Evolutionary conservation across 257 asterid genomes (phyloP).

Genomic region (Nicotiana attenuata): DNA sequence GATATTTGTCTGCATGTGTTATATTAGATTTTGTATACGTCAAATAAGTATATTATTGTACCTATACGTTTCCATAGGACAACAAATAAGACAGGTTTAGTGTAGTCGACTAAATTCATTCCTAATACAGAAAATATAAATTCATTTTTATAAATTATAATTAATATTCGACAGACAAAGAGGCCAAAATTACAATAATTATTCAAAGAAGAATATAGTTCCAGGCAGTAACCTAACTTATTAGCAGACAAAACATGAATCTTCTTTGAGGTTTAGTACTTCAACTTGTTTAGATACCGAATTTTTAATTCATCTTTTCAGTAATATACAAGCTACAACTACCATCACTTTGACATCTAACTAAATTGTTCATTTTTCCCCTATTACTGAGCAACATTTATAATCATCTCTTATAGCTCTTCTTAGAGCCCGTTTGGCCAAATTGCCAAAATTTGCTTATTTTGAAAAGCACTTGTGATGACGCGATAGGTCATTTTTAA

Average conservation of each 20-base stretch:
- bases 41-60: background rate
- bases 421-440: too few relatives aligned
- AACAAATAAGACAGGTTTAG: background rate
- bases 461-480: too few relatives aligned
- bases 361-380: too few relatives aligned
- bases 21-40: background rate
- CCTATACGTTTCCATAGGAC: background rate
- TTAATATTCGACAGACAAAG: background rate
- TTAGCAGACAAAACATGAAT: constrained; percentile 3
- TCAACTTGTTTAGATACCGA: constrained; percentile 1
- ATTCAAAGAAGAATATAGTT: background rate
- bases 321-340: background rate
- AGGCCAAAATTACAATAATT: background rate
- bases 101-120: background rate
- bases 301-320: background rate
- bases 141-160: background rate
- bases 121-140: background rate
- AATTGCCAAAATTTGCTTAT: too few relatives aligned
- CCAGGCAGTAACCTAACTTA: background rate
- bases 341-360: background rate
- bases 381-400: too few relatives aligned
- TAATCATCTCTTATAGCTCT: too few relatives aligned
- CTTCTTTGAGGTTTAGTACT: background rate
- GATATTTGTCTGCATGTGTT: background rate
- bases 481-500: too few relatives aligned